Evolutionary conservation across 2,329 filamentous ascomycete genomes (phyloP), one percentile per base, ranked within the genome.

Genomic region (Colletotrichum somersetense): DNA sequence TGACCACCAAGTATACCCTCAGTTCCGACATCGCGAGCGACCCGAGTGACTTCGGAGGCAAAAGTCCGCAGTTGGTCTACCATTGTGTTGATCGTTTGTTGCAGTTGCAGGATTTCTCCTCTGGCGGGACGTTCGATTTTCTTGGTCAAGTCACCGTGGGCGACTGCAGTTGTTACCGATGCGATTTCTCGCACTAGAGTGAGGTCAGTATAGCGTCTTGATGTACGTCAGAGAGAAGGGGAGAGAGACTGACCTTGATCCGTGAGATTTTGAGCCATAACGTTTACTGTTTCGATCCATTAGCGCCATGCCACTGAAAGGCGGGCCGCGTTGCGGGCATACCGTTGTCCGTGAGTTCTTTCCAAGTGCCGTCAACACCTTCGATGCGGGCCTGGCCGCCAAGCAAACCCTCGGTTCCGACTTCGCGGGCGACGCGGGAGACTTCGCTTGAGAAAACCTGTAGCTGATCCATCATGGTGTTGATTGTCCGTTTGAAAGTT

Each of bases 391-490:
- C 96, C 81, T 98, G 96, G 55, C 96, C 96, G 77, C 96, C 96
- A 53, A 98, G 91, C 74, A 96, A 92, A 79, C 96, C 96, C 82
- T 98, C 95, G 16, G 96, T 98, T 77, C 96, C 96, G 85, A 98
- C 96, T 83, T 98, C 96, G 81, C 94, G 93, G 65, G 96, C 96
- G 76, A 98, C 91, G 76, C 94, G 92, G 44, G 96, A 98, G 78
- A 98, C 96, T 84, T 98, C 95, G 82, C 94, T 97, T 75, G 96
- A 96, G 82, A 98, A 98, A 72, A 97, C 93, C 80, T 98, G 95
- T 72, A 98, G 88, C 82, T 98, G 96, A 80, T 98, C 96, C 90
- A 98, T 97, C 96, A 98, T 98, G 76, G 93, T 97, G 81, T 98
- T 98, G 85, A 98, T 98, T 74, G 96, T 98, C 78, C 94, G 92